Base-by-base conservation (phyloP, 257 asterid species). In the Nyctanthes arbortristis region DNA sequence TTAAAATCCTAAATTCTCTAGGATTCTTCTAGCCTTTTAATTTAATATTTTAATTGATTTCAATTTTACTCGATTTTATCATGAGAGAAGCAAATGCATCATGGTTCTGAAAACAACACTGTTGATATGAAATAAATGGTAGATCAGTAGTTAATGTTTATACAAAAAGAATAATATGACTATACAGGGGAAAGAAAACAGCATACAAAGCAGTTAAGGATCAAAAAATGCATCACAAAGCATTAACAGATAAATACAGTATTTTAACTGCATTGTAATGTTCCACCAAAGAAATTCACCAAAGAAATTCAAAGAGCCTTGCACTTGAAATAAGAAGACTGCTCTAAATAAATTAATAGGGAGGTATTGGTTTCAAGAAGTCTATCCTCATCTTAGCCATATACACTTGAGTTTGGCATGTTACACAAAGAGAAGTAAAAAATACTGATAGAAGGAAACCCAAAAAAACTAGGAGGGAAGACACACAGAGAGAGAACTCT, bases 341-440 rank as follows among this genome's bases (percentile, higher is more conserved):
- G 7, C 30, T 40, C 16, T 18, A 39, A 32, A 31, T 3, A 55
- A 56, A 22, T 35, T 3, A 68, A 33, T 31, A 13, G 72, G 65
- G 43, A 34, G 37, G 28, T 47, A 43, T 22, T 49, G 31, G n/a
- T 36, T 67, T 24, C 32, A 28, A 36, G 35, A 29, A 13, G 49
- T 49, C 59, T 27, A 61, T 14, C 13, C 61, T 56, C 45, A 39
- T 55, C 29, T 31, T 20, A 65, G 5, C 27, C n/a, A 66, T 30
- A 69, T 68, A 30, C 55, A 61, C 49, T 25, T n/a, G 43, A 10
- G 45, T 43, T 32, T 52, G 22, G 59, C 58, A 12, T 27, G 54
- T 39, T n/a, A 34, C 36, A 5, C 43, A 63, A 28, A 66, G 1
- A 47, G 22, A 63, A 34, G 2, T 16, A 31, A 7, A 40, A 65